These are phyloP conservation scores for Austroboletus niveus DNA, from an alignment of 1,284 basidiomycete species.

Conservation along the genomic window DNA sequence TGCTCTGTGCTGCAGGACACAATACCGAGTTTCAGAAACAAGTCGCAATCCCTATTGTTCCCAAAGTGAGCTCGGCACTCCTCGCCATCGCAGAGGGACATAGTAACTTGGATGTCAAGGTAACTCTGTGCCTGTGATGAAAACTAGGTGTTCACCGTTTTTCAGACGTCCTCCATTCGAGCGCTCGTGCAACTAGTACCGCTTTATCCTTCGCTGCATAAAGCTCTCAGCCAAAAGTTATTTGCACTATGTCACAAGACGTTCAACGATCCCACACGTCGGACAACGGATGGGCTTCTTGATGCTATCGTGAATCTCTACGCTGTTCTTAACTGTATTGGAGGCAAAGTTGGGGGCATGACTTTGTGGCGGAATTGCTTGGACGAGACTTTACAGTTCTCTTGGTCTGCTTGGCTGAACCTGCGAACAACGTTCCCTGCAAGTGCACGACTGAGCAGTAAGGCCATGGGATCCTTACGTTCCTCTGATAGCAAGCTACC, in stretches of 20 bases:
- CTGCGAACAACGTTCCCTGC: conserved; percentile 56
- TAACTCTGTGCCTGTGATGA: conserved; percentile 1
- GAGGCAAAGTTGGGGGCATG: conserved; percentile 74
- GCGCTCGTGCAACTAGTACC: conserved; percentile 57
- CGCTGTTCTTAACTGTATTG: conserved; percentile 60
- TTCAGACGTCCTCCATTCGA: conserved; percentile 50
- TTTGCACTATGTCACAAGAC: conserved; percentile 51
- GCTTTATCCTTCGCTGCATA: conserved; percentile 64
- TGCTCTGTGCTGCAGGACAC: conserved; percentile 57
- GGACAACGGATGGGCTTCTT: conserved; percentile 43
- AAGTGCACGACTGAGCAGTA: conserved; percentile 17
- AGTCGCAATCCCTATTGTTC: conserved; percentile 64
- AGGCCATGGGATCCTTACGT: conserved; percentile 8
- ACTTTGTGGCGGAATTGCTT: conserved; percentile 70
- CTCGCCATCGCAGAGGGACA: conserved; percentile 53
- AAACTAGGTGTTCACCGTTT: conserved; percentile 8
- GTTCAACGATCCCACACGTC: conserved; percentile 53
- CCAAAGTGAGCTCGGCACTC: conserved; percentile 63
- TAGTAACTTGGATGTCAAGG: conserved; percentile 49
- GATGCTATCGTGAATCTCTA: conserved; percentile 56
- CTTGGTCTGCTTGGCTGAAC: conserved; percentile 56
- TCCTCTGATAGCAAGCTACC: conserved; percentile 10
- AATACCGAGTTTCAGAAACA: conserved; percentile 76
- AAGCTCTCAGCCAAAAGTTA: conserved; percentile 49
- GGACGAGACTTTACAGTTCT: conserved; percentile 63